Base-by-base conservation (phyloP, 2,329 filamentous ascomycete genomes). In the Ophiostoma himal-ulmi region DNA sequence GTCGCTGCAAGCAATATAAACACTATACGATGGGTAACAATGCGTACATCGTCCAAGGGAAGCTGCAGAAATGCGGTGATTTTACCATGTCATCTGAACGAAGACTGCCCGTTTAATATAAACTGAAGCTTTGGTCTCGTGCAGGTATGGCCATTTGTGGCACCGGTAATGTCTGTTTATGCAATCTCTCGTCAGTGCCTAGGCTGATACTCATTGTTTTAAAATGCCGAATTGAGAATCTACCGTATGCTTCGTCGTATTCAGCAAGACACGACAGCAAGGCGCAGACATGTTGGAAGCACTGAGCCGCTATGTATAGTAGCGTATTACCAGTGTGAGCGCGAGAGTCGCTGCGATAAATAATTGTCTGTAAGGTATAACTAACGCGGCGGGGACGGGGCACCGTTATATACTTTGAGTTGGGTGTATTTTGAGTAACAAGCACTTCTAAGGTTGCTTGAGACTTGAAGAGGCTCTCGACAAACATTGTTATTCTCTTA, bases 31-130 rank as follows among this genome's bases (percentile, higher is more conserved):
- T 5, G 13, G 13, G 52, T 57, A 26, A 57, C 10, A 5, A 22
- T 48, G 52, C 52, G 52, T 57, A 57, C 22, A 48, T 57, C 11
- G 22, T 57, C 52, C 52, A 57, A 57, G 52, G 52, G 52, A 11
- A 57, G 52, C 26, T 7, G 57, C 57, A 34, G 57, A 34, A 8
- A 62, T 62, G 57, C 57, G 26, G 26, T 62, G 57, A 17, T 10
- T 34, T 62, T 20, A 5, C 4, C 57, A 17, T 30, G 57, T 62
- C 57, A 62, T 62, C 57, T 62, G 57, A 62, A 62, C 57, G 57
- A 34, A 62, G 36, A 62, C 26, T 20, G 57, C 13, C 22, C 26
- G 14, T 14, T 36, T 34, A 34, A 62, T 34, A 62, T 34, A 30
- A 34, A 4, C 8, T 14, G n/a, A 36, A 26, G 26, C 26, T 62